Evolutionary conservation across 2,329 filamentous ascomycete genomes (phyloP).

Genomic region (Biscogniauxia sp.): DNA sequence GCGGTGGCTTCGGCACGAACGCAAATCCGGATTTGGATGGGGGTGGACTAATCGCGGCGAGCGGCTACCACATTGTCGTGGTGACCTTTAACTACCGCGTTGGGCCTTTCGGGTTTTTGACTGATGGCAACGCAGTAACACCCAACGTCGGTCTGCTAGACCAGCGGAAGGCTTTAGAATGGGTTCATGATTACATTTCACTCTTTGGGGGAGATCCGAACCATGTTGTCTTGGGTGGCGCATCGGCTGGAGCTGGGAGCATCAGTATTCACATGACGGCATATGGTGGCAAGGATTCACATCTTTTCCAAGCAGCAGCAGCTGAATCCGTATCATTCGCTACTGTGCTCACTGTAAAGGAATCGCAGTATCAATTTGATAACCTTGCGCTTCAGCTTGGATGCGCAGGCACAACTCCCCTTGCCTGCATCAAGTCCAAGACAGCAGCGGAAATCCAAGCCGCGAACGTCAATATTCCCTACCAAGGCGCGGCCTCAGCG

Average conservation of each 20-base stretch:
- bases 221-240: slow-evolving; percentile 67
- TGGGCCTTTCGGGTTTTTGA: slow-evolving; percentile 70
- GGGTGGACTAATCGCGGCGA: slow-evolving; percentile 57
- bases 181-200: slow-evolving; percentile 65
- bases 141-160: slow-evolving; percentile 70
- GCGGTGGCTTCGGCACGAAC: slow-evolving; percentile 57
- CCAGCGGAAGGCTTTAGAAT: slow-evolving; percentile 66
- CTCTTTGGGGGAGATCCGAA: slow-evolving; percentile 68
- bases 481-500: slow-evolving; percentile 31
- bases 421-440: slow-evolving; percentile 46
- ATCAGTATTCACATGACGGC: slow-evolving; percentile 63
- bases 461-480: slow-evolving; percentile 41
- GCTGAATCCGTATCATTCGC: slow-evolving; percentile 53
- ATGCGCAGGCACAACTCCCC: slow-evolving; percentile 38
- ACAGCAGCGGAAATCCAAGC: slow-evolving; percentile 41
- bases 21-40: slow-evolving; percentile 56
- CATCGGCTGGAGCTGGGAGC: slow-evolving; percentile 65
- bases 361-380: slow-evolving; percentile 53
- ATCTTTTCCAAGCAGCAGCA: slow-evolving; percentile 50
- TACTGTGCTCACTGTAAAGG: slow-evolving; percentile 42
- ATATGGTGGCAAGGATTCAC: slow-evolving; percentile 46
- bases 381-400: slow-evolving; percentile 44
- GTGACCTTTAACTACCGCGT: slow-evolving; percentile 77
- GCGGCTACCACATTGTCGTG: slow-evolving; percentile 60
- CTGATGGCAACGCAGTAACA: slow-evolving; percentile 53